A percentile compares a stretch with the other conserved stretches of the same genome.
These are phyloP conservation scores for Dipteronia dyeriana DNA, from an alignment of 345 rosid species.

Conservation along the genomic window DNA sequence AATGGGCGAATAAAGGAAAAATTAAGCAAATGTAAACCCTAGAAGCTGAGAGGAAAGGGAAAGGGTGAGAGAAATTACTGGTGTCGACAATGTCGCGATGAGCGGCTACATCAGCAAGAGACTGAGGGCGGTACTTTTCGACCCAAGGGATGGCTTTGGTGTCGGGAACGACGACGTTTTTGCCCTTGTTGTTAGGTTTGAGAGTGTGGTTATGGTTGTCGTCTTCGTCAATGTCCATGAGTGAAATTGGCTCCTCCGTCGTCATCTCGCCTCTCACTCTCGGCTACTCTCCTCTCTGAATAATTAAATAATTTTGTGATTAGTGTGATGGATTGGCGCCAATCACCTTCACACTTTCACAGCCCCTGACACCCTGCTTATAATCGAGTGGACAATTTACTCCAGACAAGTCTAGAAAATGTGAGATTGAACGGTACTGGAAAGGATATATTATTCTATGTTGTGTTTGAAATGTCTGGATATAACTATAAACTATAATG, in stretches of 20 bases:
- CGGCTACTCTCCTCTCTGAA: not conserved
- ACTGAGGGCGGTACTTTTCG: constrained; percentile 94
- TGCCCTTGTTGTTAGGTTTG: constrained; percentile 53
- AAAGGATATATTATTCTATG: too few species aligned
- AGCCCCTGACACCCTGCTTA: not conserved
- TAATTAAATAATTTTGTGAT: not conserved
- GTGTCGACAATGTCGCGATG: constrained; percentile 98
- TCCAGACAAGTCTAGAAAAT: too few species aligned
- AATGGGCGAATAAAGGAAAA: too few species aligned
- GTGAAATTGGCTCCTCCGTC: constrained; percentile 39
- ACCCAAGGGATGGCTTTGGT: constrained; percentile 87
- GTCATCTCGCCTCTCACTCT: constrained; percentile 37
- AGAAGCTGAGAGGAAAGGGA: constrained; percentile 1
- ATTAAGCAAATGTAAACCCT: constrained; percentile 21
- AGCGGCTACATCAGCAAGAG: constrained; percentile 94
- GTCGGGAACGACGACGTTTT: constrained; percentile 45
- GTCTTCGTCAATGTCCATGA: constrained; percentile 81
- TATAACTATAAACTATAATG: too few species aligned
- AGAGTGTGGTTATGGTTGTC: constrained; percentile 26
- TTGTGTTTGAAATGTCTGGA: too few species aligned
- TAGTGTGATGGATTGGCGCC: too few species aligned
- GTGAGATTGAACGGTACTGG: too few species aligned
- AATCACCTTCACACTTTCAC: constrained; percentile 16
- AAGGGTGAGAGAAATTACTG: constrained; percentile 41
- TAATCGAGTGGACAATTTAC: too few species aligned